These are phyloP conservation scores for Starmerella stellata DNA, from an alignment of 805 yeast genomes.

Conservation along the genomic window DNA sequence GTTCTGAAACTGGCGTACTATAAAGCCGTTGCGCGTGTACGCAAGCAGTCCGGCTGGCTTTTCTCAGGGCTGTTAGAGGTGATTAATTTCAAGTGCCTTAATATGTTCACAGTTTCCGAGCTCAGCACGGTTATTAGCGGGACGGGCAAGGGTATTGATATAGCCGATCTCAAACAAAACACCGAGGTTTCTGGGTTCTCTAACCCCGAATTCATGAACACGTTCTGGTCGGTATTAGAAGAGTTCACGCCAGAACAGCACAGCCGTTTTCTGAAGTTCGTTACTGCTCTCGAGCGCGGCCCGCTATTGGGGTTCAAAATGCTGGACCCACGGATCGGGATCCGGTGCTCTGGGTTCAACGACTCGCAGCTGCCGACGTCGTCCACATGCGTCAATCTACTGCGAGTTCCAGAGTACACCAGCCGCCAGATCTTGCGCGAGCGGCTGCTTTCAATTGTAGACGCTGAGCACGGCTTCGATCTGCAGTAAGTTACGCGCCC, in stretches of 20 bases:
- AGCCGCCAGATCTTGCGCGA: slow-evolving; percentile 37
- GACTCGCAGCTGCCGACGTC: slow-evolving; percentile 63
- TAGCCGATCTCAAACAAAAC: slow-evolving; percentile 47
- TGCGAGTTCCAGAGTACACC: slow-evolving; percentile 70
- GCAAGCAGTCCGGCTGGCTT: slow-evolving; percentile 43
- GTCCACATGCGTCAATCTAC: slow-evolving; percentile 76
- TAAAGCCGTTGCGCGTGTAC: slow-evolving; percentile 47
- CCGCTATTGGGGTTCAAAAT: slow-evolving; percentile 75
- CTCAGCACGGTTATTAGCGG: slow-evolving; percentile 74
- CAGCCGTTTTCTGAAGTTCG: slow-evolving; percentile 59
- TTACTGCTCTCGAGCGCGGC: slow-evolving; percentile 79
- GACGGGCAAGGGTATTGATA: slow-evolving; percentile 48
- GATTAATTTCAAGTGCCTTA: slow-evolving; percentile 57
- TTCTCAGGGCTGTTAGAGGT: slow-evolving; percentile 53
- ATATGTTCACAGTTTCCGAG: slow-evolving; percentile 70
- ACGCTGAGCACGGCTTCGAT: slow-evolving; percentile 75
- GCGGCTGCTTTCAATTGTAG: slow-evolving; percentile 62
- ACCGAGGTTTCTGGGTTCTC: slow-evolving; percentile 45
- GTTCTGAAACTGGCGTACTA: slow-evolving; percentile 62
- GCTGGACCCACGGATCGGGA: slow-evolving; percentile 62
- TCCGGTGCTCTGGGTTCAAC: slow-evolving; percentile 36
- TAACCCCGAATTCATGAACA: slow-evolving; percentile 32
- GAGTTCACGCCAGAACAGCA: slow-evolving; percentile 42
- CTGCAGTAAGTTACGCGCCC: slow-evolving; percentile 25
- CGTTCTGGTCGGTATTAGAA: slow-evolving; percentile 53